Conservation (phyloP, 108 stramenopile genomes). For the Bacterosira constricta region DNA sequence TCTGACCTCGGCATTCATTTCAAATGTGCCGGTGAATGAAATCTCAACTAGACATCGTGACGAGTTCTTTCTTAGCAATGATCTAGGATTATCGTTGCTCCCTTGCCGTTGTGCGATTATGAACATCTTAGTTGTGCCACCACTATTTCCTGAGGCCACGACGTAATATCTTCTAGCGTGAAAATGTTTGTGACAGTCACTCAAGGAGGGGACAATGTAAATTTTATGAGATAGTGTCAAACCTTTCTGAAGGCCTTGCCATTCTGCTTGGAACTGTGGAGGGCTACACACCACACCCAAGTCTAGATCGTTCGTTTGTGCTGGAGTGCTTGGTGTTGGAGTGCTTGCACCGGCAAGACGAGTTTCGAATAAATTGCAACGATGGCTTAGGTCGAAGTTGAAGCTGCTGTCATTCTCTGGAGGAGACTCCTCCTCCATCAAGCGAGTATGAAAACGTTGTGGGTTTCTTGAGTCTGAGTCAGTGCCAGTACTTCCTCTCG, state of each 20-base stretch:
- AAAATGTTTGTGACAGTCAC: conserved; percentile 25
- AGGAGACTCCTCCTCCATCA: background rate
- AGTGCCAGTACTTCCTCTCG: background rate
- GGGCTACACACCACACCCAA: conserved; percentile 25
- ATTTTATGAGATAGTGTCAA: background rate
- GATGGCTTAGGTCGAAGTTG: background rate
- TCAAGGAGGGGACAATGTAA: background rate
- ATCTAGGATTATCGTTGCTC: too few relatives aligned
- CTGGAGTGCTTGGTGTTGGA: background rate
- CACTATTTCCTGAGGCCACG: too few relatives aligned
- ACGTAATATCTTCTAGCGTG: conserved; percentile 8
- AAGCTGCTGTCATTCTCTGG: background rate
- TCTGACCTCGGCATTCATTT: too few relatives aligned
- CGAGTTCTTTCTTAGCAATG: too few relatives aligned
- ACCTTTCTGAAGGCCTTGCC: conserved; percentile 13
- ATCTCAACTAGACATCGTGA: too few relatives aligned
- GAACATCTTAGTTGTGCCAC: too few relatives aligned
- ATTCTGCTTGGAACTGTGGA: conserved; percentile 15
- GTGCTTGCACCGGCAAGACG: conserved; percentile 7
- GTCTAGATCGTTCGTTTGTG: background rate
- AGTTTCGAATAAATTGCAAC: conserved; percentile 4
- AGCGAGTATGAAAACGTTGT: too few relatives aligned
- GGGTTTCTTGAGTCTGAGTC: background rate
- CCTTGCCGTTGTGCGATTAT: too few relatives aligned
- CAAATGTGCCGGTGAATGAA: too few relatives aligned